Conservation (phyloP, 352 stramenopile species). For the Blastocystis sp. region DNA sequence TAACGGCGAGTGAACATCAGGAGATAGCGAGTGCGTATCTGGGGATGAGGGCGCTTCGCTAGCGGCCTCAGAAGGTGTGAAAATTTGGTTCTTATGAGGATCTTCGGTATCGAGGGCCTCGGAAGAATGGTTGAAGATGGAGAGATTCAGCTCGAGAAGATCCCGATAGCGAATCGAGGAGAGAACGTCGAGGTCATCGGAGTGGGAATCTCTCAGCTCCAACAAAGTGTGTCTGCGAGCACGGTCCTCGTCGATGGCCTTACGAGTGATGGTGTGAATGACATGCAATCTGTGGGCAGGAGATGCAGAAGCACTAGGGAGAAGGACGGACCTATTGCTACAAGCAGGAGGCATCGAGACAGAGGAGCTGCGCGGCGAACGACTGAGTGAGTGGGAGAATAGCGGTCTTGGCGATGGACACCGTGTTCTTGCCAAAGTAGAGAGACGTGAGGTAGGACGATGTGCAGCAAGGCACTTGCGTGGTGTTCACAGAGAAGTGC, state of each 20-base stretch:
- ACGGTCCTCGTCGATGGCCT: slow-evolving; percentile 43
- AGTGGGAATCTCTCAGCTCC: neutral
- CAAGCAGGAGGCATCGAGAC: slow-evolving; percentile 4
- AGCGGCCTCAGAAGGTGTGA: neutral
- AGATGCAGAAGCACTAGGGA: neutral
- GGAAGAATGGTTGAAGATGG: neutral
- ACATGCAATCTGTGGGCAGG: neutral
- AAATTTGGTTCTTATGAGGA: neutral
- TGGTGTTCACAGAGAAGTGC: slow-evolving; percentile 47
- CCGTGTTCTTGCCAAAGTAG: slow-evolving; percentile 41
- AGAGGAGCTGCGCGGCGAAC: slow-evolving; percentile 41
- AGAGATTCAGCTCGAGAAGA: slow-evolving; percentile 1
- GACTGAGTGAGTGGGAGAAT: slow-evolving; percentile 20
- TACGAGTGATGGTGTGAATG: neutral
- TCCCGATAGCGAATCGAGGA: slow-evolving; percentile 31
- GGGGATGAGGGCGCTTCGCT: neutral
- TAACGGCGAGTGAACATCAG: neutral
- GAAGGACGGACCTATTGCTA: neutral
- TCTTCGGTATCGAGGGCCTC: neutral
- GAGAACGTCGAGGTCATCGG: neutral
- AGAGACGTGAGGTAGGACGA: neutral
- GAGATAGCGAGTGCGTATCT: neutral
- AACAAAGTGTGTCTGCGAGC: neutral
- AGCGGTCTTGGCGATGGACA: slow-evolving; percentile 16
- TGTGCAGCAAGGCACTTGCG: slow-evolving; percentile 37